Base-by-base conservation (phyloP, 179 eudicot species). In the Corrigiola litoralis region DNA sequence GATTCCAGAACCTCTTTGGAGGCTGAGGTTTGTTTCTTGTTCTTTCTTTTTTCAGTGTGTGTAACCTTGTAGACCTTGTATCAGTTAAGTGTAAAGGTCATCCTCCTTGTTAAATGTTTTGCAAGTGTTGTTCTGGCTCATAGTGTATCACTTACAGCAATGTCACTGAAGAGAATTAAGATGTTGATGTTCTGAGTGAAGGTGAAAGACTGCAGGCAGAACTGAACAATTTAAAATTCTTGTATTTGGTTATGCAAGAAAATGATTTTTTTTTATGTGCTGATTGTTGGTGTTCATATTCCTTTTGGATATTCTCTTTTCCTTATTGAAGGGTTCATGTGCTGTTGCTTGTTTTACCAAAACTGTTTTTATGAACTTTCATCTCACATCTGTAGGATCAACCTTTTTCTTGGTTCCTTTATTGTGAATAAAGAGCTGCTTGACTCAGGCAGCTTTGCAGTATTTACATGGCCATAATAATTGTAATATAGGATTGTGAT, bases 1-100 rank as follows among this genome's bases (percentile, higher is more conserved):
- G 99, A 94, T 79, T 85, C 97, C 21, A 83, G 99, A 76, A 90
- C 99, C 32, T 92, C 98, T 58, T 75, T 92, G 78, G 98, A 92
- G 83, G 97, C 97, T 5, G 98, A 92, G 97, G 99, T 92, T 24
- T 71, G 71, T 66, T 6, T 58, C 67, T 54, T 27, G 21, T 37
- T 69, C 25, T 20, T 25, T n/a, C 28, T 34, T 25, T 10, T 47
- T 33, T 40, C 6, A 17, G 17, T 50, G 18, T 31, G 16, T 53
- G 23, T 38, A 24, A 23, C 18, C 32, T 24, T 12, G 32, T 18
- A n/a, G n/a, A n/a, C 44, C 40, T 23, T 52, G 5, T 14, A 21
- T 36, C 5, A 24, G 46, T 52, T 21, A 42, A 28, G 36, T 49
- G 53, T 9, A 4, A 44, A 50, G 37, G 28, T 12, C 48, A 44